These are phyloP conservation scores for Eucalyptus urophylla DNA, from an alignment of 345 rosid genomes.

Conservation along the genomic window DNA sequence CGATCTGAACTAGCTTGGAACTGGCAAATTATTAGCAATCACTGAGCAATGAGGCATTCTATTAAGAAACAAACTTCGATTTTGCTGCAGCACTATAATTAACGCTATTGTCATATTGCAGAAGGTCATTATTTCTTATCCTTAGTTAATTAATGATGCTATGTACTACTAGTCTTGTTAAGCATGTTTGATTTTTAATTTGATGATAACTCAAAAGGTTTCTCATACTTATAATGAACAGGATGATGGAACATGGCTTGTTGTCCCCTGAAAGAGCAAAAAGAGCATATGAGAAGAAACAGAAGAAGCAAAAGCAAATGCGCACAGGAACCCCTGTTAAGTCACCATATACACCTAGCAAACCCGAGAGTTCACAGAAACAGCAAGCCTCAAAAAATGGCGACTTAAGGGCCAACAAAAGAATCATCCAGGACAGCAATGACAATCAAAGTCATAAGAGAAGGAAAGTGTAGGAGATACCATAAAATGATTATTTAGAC, in stretches of 20 bases:
- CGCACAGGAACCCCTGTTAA: conserved; percentile 62
- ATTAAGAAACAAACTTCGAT: background rate
- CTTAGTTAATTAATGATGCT: background rate
- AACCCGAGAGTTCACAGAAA: conserved; percentile 55
- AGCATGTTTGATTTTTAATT: background rate
- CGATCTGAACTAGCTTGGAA: background rate
- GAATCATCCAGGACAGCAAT: conserved; percentile 28
- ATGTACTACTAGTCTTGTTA: background rate
- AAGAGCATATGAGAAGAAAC: conserved; percentile 76
- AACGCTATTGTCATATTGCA: background rate
- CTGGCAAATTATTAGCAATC: background rate
- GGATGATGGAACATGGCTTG: conserved; percentile 99
- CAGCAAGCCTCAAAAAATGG: conserved; percentile 44
- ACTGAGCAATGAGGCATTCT: background rate
- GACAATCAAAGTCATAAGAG: conserved; percentile 50
- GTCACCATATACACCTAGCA: conserved; percentile 23
- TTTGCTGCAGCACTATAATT: background rate
- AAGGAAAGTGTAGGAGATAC: conserved; percentile 45
- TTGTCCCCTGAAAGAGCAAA: conserved; percentile 67
- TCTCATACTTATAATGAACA: conserved; percentile 3
- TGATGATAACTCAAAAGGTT: background rate
- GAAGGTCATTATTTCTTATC: background rate
- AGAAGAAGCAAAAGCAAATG: conserved; percentile 70
- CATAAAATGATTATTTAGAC: background rate
- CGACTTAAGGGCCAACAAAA: conserved; percentile 55